Conservation (phyloP, 2,329 filamentous ascomycete genomes). For the Epichloe amarillans region DNA sequence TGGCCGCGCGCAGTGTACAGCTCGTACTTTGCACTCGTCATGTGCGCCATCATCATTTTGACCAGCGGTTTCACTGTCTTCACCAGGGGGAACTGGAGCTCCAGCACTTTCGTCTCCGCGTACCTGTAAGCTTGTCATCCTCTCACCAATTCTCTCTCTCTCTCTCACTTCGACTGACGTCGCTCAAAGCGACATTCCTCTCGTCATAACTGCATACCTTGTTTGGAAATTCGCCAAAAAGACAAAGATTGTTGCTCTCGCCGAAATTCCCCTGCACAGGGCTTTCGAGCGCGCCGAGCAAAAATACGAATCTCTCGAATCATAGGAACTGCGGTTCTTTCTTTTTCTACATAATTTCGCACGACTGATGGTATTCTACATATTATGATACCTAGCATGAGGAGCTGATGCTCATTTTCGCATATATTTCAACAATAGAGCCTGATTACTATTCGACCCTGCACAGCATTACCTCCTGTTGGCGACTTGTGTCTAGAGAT, state of each 20-base stretch:
- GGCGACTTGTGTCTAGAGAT: no score
- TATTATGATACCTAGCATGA: not conserved
- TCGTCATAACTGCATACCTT: conserved; percentile 41
- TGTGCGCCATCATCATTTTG: conserved; percentile 51
- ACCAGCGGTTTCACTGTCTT: conserved; percentile 57
- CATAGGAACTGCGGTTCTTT: conserved; percentile 2
- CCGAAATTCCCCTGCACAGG: conserved; percentile 36
- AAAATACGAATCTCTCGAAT: conserved; percentile 5
- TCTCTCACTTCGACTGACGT: not conserved
- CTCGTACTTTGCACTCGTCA: conserved; percentile 45
- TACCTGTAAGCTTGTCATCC: conserved; percentile 38
- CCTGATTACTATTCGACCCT: not conserved
- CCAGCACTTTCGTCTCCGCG: conserved; percentile 44
- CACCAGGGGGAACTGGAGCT: conserved; percentile 43
- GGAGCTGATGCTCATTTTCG: not conserved
- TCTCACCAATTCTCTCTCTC: no score
- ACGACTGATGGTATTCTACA: conserved; percentile 1
- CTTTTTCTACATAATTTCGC: no score
- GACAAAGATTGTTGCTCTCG: conserved; percentile 39
- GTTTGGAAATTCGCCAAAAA: conserved; percentile 55
- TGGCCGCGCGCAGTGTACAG: conserved; percentile 32
- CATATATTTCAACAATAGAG: not conserved
- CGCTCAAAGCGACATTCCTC: conserved; percentile 40
- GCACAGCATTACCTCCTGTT: not conserved
- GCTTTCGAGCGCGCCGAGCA: conserved; percentile 35